Percentiles rank a stretch among this genome's conserved stretches.
These are phyloP conservation scores for Vanrija pseudolonga DNA, from an alignment of 1,284 basidiomycete genomes.

Conservation along the genomic window DNA sequence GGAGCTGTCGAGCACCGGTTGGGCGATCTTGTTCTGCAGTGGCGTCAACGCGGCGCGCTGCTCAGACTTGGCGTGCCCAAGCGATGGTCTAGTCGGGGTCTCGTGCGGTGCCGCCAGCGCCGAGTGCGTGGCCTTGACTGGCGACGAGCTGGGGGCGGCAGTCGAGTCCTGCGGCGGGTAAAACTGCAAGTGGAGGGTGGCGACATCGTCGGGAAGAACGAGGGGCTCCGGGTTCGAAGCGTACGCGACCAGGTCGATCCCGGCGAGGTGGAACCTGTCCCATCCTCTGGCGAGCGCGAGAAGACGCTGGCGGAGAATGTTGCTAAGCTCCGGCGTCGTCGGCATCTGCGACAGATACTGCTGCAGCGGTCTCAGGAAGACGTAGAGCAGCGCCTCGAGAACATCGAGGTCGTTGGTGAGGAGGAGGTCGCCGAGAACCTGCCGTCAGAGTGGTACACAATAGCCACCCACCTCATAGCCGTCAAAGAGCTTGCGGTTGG, in stretches of 20 bases:
- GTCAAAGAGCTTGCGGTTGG: slow-evolving; percentile 92
- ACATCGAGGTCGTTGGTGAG: slow-evolving; percentile 86
- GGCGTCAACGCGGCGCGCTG: slow-evolving; percentile 7
- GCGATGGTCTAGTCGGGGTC: slow-evolving; percentile 24
- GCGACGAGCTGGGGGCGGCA: not conserved
- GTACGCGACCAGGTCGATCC: slow-evolving; percentile 49
- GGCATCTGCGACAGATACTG: slow-evolving; percentile 79
- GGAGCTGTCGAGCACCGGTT: slow-evolving; percentile 7
- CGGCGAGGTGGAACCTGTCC: slow-evolving; percentile 34
- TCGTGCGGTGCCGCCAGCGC: slow-evolving; percentile 3
- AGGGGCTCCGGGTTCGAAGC: slow-evolving; percentile 24
- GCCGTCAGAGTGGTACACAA: not conserved
- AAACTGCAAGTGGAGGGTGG: slow-evolving; percentile 50
- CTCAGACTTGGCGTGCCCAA: slow-evolving; percentile 3
- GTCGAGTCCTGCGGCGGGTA: slow-evolving; percentile 33
- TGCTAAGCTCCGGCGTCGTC: slow-evolving; percentile 60
- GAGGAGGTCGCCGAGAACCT: slow-evolving; percentile 66
- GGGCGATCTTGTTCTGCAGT: not conserved
- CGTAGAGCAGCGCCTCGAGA: slow-evolving; percentile 74
- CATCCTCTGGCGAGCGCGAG: slow-evolving; percentile 40
- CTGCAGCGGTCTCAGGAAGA: slow-evolving; percentile 87
- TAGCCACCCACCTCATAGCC: slow-evolving; percentile 82
- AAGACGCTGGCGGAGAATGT: slow-evolving; percentile 42
- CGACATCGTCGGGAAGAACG: slow-evolving; percentile 10
- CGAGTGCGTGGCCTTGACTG: slow-evolving; percentile 4